A percentile compares a stretch with the other conserved stretches of the same genome.
phyloP scores from a whole-genome alignment of 202 grass and related monocot genomes.

The Sporobolus alterniflorus region DNA sequence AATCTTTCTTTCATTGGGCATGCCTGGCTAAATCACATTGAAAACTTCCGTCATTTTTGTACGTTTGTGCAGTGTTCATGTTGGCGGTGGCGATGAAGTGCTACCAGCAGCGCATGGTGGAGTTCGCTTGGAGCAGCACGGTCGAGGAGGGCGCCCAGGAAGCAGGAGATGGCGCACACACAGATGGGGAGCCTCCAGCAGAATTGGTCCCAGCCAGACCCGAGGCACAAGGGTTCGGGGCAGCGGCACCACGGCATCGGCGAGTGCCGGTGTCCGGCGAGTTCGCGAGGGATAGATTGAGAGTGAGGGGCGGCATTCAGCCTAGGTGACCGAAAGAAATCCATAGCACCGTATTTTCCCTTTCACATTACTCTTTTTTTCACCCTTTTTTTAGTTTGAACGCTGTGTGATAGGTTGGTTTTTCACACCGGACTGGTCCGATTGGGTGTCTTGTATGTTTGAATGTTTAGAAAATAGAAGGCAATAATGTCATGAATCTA shows the following conservation, averaged over 20 bases:
- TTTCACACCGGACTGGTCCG: not conserved
- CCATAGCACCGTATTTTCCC: not conserved
- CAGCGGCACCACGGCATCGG: not conserved
- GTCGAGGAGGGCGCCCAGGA: constrained; percentile 35
- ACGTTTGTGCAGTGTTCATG: constrained; percentile 81
- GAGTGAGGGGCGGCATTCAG: constrained; percentile 51
- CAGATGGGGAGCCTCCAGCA: constrained; percentile 31
- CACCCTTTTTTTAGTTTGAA: not conserved
- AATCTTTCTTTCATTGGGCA: not conserved
- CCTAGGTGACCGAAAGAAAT: constrained; percentile 24
- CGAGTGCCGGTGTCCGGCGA: constrained; percentile 41
- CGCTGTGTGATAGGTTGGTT: not conserved
- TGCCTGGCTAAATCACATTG: not conserved
- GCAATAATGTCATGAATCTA: no score
- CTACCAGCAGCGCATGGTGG: constrained; percentile 79
- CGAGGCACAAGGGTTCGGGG: not conserved
- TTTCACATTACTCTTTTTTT: no score
- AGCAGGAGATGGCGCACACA: not conserved
- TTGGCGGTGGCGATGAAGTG: constrained; percentile 75
- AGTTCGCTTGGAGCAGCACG: constrained; percentile 58
- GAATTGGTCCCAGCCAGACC: constrained; percentile 4
- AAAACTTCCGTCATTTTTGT: not conserved
- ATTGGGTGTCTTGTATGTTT: not conserved
- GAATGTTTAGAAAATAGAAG: not conserved
- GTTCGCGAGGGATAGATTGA: constrained; percentile 50